phyloP scores from a whole-genome alignment of 2,329 filamentous ascomycete species.

The Penicillium thymicola region DNA sequence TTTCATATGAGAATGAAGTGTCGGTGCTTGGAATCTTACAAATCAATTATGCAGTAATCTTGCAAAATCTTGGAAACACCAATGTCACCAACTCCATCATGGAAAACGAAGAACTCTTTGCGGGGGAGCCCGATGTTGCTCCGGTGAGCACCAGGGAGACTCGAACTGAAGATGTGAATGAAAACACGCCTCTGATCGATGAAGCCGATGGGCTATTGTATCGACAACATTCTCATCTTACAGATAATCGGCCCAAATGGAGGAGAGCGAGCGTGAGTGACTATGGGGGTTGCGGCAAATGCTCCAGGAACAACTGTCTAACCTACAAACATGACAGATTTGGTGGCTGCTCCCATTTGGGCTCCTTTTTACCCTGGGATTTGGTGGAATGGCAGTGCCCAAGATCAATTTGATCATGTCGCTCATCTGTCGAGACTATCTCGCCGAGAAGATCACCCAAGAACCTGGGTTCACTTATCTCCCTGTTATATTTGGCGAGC shows the following conservation, averaged over 20 bases:
- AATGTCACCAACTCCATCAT: slow-evolving; percentile 17
- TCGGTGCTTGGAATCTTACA: neutral
- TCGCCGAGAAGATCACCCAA: slow-evolving; percentile 60
- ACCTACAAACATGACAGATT: slow-evolving; percentile 50
- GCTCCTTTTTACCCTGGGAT: slow-evolving; percentile 76
- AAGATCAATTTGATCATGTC: slow-evolving; percentile 82
- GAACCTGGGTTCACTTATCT: slow-evolving; percentile 60
- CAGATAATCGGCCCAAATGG: slow-evolving; percentile 41
- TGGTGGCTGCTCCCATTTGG: slow-evolving; percentile 82
- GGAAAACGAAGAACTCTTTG: slow-evolving; percentile 35
- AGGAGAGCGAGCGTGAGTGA: slow-evolving; percentile 50
- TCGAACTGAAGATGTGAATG: neutral
- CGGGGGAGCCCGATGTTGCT: slow-evolving; percentile 32
- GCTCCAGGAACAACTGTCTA: slow-evolving; percentile 5
- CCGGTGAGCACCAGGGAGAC: slow-evolving; percentile 18
- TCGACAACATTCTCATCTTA: neutral
- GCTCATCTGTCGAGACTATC: slow-evolving; percentile 79
- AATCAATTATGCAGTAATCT: slow-evolving; percentile 1
- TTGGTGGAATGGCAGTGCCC: slow-evolving; percentile 80
- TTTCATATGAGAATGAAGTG: neutral
- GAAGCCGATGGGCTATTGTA: neutral
- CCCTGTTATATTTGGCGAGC: slow-evolving; percentile 63
- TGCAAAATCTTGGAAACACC: neutral
- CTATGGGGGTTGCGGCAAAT: neutral
- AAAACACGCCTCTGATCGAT: neutral